phyloP scores from a whole-genome alignment of 2,329 filamentous ascomycete genomes.

The Fusarium phyllophilum region DNA sequence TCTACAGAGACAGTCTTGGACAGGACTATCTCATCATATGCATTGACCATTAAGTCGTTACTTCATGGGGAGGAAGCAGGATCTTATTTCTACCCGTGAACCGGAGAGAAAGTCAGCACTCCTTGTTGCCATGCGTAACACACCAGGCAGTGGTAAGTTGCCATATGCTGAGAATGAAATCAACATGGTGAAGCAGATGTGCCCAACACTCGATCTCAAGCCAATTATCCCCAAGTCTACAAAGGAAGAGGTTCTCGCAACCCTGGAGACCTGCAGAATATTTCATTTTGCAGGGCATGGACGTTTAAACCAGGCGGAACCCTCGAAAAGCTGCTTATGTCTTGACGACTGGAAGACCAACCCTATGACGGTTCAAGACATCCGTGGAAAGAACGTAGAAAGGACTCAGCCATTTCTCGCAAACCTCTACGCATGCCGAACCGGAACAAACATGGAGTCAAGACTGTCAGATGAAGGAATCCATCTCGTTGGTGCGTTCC shows the following conservation, averaged over 20 bases:
- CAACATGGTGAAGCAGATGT: neutral
- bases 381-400: neutral
- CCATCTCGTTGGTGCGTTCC: neutral
- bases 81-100: fast-evolving
- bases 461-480: neutral
- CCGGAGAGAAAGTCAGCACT: fast-evolving
- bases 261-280: fast-evolving
- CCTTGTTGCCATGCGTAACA: neutral
- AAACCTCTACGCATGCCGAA: neutral
- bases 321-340: neutral
- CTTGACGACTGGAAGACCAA: neutral
- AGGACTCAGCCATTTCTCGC: neutral
- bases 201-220: neutral
- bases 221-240: fast-evolving
- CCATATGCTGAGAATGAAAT: neutral
- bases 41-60: neutral
- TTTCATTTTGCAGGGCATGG: neutral
- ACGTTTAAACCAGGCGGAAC: neutral
- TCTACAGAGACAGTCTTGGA: neutral
- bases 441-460: neutral
- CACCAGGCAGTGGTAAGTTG: neutral
- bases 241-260: fast-evolving
- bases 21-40: neutral
- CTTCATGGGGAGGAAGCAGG: neutral
- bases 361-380: neutral